phyloP scores from a whole-genome alignment of 108 stramenopile genomes.

The Nitzschia sp. region DNA sequence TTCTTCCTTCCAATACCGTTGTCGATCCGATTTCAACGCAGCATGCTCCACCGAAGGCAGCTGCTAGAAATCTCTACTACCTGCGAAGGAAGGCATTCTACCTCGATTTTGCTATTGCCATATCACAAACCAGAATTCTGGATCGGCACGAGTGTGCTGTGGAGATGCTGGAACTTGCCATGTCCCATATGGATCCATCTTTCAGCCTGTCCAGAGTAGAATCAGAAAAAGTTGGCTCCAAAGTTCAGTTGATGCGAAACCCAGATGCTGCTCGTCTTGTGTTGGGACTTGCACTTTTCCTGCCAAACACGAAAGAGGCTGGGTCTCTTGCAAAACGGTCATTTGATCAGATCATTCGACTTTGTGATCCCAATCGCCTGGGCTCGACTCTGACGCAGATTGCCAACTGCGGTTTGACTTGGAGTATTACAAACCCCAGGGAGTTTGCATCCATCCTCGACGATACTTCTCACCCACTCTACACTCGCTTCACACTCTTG shows the following conservation, averaged over 20 bases:
- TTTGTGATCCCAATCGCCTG: slow-evolving; percentile 65
- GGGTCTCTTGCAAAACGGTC: slow-evolving; percentile 60
- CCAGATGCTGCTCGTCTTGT: slow-evolving; percentile 77
- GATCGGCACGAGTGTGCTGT: slow-evolving; percentile 37
- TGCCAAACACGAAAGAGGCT: slow-evolving; percentile 51
- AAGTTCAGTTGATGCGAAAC: slow-evolving; percentile 56
- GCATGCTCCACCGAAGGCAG: slow-evolving; percentile 34
- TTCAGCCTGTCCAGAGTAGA: slow-evolving; percentile 38
- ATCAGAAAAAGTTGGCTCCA: slow-evolving; percentile 27
- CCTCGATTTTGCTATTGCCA: slow-evolving; percentile 69
- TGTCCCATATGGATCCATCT: slow-evolving; percentile 69
- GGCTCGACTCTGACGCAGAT: slow-evolving; percentile 74
- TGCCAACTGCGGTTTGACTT: slow-evolving; percentile 73
- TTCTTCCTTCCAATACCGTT: slow-evolving; percentile 26
- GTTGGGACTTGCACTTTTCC: slow-evolving; percentile 64
- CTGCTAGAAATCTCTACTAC: slow-evolving; percentile 56
- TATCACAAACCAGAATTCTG: slow-evolving; percentile 58
- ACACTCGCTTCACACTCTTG: slow-evolving; percentile 67
- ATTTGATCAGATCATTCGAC: slow-evolving; percentile 68
- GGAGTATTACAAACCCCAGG: slow-evolving; percentile 66
- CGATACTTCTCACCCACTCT: slow-evolving; percentile 64
- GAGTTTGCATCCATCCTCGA: slow-evolving; percentile 78
- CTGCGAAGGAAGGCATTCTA: slow-evolving; percentile 69
- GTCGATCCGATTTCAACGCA: slow-evolving; percentile 49
- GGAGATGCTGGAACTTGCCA: slow-evolving; percentile 58